Base-by-base conservation (phyloP, 139 green algal species). In the Klebsormidium nitens region DNA sequence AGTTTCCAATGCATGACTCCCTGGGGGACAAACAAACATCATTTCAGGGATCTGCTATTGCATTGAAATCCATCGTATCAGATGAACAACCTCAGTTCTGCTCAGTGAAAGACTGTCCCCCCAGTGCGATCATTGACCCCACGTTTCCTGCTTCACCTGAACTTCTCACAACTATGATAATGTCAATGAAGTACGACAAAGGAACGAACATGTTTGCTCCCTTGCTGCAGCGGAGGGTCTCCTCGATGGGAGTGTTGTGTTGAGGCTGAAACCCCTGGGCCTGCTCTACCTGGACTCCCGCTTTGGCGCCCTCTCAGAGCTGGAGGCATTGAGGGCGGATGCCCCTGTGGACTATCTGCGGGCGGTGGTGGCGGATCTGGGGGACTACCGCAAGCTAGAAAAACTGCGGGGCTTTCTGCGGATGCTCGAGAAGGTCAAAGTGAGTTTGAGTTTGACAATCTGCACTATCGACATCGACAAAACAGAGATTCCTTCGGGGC, bases 291-390 rank as follows among this genome's bases (percentile, higher is more conserved):
- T 71, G 14, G 35, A 71, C 23, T 71, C 63, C 37, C 63, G 63
- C 23, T 37, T 71, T 8, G 63, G n/a, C 32, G 47, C 44, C 35
- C 63, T 71, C 23, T 19, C 28, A 32, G 63, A 71, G 26, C 63
- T 71, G 3, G 63, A 71, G 49, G 63, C 65, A 5, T 70, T 71
- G 63, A 59, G 59, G 59, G 40, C 40, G 5, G 36, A 71, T 71
- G 62, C 62, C 3, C 62, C 62, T 63, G 62, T 71, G 3, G 62
- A 71, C 36, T 71, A 71, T 26, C 64, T 71, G 38, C 47, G 62
- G 23, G 62, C 62, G 5, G 64, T 64, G 3, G 31, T 71, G 14
- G 36, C 62, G 6, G 62, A 71, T 6, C 62, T 71, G 5, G 62
- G 62, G 28, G 62, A 71, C 38, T 62, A 71, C 17, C 62, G 31